Evolutionary conservation across 2,329 filamentous ascomycete genomes (phyloP).

Genomic region (Talaromyces marneffei): DNA sequence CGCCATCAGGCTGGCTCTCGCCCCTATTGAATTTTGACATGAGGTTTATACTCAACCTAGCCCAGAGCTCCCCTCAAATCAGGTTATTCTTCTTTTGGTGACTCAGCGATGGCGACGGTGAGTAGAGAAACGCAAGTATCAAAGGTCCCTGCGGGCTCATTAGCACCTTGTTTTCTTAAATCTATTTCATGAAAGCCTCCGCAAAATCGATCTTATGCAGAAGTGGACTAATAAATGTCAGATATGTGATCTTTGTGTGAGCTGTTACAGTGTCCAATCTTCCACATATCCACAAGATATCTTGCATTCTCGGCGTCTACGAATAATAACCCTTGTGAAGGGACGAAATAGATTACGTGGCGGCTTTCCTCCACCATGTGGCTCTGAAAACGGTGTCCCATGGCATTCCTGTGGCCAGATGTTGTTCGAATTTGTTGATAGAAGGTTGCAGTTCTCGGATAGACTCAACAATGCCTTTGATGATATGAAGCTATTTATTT

Average conservation of each 20-base stretch:
- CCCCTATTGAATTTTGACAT: not conserved
- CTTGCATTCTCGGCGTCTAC: not conserved
- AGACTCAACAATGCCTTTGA: not conserved
- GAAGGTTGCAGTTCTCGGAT: not conserved
- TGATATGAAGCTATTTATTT: not conserved
- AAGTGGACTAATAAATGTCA: not conserved
- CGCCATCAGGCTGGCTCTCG: not conserved
- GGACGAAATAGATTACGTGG: not conserved
- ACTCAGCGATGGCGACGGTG: not conserved
- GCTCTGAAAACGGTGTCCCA: not conserved
- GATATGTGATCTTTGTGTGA: not conserved
- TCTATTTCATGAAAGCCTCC: not conserved
- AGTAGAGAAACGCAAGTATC: not conserved
- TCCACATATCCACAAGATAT: not conserved
- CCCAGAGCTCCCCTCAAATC: not conserved
- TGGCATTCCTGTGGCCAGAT: not conserved
- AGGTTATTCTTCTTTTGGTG: not conserved
- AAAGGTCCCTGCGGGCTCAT: not conserved
- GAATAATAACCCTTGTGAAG: not conserved
- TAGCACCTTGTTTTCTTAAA: not conserved
- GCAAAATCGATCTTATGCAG: not conserved
- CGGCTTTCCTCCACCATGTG: not conserved
- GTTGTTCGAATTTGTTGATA: not conserved
- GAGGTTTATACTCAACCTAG: not conserved
- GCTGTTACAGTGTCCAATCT: not conserved